A percentile compares a stretch with the other conserved stretches of the same genome.
These are phyloP conservation scores for Coccinonectria pachysandricola DNA, from an alignment of 2,329 filamentous ascomycete genomes.

Conservation along the genomic window DNA sequence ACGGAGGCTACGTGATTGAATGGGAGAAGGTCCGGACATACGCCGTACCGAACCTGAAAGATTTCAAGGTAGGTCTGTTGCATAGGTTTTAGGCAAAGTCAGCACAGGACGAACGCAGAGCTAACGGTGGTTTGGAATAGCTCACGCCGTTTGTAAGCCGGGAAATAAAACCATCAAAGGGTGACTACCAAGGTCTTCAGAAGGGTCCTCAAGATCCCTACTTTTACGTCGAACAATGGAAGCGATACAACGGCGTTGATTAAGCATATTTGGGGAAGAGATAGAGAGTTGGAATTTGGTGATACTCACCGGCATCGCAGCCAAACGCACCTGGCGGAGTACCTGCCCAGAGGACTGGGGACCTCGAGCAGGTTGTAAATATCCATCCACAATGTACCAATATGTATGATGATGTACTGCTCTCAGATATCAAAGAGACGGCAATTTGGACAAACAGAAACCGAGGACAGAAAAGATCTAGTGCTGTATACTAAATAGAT, in stretches of 20 bases:
- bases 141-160: conserved; percentile 69
- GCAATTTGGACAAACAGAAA: too few relatives aligned
- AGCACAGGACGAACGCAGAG: neutral
- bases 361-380: conserved; percentile 19
- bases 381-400: conserved; percentile 20
- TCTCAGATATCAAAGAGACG: too few relatives aligned
- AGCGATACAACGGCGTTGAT: conserved; percentile 53
- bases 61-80: conserved; percentile 56
- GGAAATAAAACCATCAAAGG: conserved; percentile 41
- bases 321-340: too few relatives aligned
- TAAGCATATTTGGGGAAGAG: conserved; percentile 20
- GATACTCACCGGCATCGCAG: too few relatives aligned
- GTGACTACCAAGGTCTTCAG: conserved; percentile 42
- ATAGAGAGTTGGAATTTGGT: conserved; percentile 1
- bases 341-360: conserved; percentile 7
- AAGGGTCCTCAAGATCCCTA: conserved; percentile 50
- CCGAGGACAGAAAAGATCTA: too few relatives aligned
- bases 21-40: conserved; percentile 86
- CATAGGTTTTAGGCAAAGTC: neutral
- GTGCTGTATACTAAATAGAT: too few relatives aligned
- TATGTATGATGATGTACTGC: conserved; percentile 21
- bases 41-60: conserved; percentile 61
- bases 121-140: conserved; percentile 33
- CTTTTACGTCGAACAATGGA: conserved; percentile 56
- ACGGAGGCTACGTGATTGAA: conserved; percentile 76